Conservation (phyloP, 768 basidiomycete genomes). For the Mycena indigotica region DNA sequence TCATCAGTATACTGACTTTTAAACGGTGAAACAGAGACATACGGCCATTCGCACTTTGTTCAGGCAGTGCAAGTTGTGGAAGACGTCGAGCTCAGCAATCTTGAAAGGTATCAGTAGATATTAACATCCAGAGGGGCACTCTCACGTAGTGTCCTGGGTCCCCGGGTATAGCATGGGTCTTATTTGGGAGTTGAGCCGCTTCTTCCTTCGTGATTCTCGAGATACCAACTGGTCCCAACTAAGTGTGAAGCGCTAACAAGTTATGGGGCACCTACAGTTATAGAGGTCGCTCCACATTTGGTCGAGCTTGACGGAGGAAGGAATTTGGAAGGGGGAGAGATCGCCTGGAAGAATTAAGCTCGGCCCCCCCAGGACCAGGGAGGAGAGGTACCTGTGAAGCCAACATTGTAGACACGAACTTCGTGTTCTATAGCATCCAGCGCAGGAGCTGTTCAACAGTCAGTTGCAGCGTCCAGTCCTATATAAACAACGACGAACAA, state of each 20-base stretch:
- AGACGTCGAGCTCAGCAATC: slow-evolving; percentile 20
- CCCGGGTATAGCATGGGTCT: slow-evolving; percentile 17
- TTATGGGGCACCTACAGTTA: slow-evolving; percentile 4
- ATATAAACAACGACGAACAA: neutral
- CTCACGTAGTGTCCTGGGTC: slow-evolving; percentile 16
- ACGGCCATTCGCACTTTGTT: slow-evolving; percentile 22
- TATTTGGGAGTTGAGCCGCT: slow-evolving; percentile 21
- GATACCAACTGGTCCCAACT: slow-evolving; percentile 9
- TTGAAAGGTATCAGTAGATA: neutral
- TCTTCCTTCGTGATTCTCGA: slow-evolving; percentile 11
- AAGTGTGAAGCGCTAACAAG: neutral
- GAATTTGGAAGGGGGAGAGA: slow-evolving; percentile 14
- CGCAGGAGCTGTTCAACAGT: slow-evolving; percentile 8
- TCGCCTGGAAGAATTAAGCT: slow-evolving; percentile 5
- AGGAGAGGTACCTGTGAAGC: neutral
- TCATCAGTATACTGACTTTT: neutral
- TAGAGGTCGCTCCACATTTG: slow-evolving; percentile 16
- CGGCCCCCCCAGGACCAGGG: neutral
- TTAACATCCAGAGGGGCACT: neutral
- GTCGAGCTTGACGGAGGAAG: slow-evolving; percentile 5
- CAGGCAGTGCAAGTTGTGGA: slow-evolving; percentile 18
- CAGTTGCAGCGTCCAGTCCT: neutral
- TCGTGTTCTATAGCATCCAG: slow-evolving; percentile 12
- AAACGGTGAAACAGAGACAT: neutral
- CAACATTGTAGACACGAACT: slow-evolving; percentile 10